Evolutionary conservation across 228 moss, liverwort and hornwort species (phyloP).

Genomic region (Sphagnum fallax): DNA sequence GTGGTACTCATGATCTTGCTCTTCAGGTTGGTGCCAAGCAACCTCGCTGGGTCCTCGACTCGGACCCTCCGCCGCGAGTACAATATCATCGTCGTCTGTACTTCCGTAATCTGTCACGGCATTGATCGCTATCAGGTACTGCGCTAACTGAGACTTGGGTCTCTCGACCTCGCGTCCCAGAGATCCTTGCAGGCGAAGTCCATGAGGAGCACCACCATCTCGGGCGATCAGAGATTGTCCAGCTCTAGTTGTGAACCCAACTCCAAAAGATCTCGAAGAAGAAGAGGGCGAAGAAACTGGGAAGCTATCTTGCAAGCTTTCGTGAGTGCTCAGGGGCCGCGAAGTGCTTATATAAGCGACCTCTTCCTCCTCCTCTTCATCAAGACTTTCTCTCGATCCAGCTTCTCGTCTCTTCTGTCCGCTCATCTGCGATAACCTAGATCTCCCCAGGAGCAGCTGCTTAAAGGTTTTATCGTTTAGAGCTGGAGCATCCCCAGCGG

Average conservation of each 20-base stretch:
- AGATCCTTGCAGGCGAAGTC: background rate
- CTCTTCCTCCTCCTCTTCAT: background rate
- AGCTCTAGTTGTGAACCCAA: constrained; percentile 24
- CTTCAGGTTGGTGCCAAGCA: constrained; percentile 46
- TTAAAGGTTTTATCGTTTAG: constrained; percentile 32
- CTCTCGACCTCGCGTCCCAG: constrained; percentile 11
- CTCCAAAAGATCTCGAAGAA: constrained; percentile 37
- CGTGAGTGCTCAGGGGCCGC: background rate
- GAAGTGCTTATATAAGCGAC: background rate
- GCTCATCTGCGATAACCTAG: constrained; percentile 15
- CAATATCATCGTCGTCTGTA: constrained; percentile 25
- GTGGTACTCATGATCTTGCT: background rate
- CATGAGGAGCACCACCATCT: constrained; percentile 2
- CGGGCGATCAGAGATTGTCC: constrained; percentile 27
- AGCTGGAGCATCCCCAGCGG: constrained; percentile 1
- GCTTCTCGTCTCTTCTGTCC: too few species aligned
- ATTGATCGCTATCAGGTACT: constrained; percentile 30
- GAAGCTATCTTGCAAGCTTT: background rate
- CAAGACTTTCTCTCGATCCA: background rate
- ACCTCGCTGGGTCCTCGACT: constrained; percentile 52
- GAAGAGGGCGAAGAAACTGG: constrained; percentile 19
- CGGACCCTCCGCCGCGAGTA: constrained; percentile 24
- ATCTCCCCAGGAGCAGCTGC: constrained; percentile 25
- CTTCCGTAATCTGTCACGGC: constrained; percentile 11
- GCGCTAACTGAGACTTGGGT: constrained; percentile 24